These are phyloP conservation scores for Mortierella sp. DNA, from an alignment of 371 early-diverging fungal genomes.

Conservation along the genomic window DNA sequence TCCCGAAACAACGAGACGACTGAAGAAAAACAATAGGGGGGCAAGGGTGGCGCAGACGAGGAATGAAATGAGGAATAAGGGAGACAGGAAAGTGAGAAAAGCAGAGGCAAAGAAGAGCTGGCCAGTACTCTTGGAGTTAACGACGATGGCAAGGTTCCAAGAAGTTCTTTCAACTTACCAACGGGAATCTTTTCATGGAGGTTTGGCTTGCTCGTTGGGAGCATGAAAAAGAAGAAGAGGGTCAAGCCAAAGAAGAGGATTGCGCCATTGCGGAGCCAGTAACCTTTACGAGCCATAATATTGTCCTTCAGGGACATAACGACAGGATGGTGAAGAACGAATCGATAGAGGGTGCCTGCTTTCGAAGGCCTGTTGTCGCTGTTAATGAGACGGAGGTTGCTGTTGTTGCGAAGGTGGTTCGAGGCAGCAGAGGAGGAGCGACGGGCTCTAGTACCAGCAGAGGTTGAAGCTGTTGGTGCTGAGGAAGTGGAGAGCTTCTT, in stretches of 20 bases:
- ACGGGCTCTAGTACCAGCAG: slow-evolving; percentile 4
- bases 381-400: slow-evolving; percentile 9
- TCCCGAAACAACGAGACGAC: background rate
- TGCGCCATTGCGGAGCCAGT: slow-evolving; percentile 57
- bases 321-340: slow-evolving; percentile 4
- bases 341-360: slow-evolving; percentile 4
- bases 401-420: slow-evolving; percentile 9
- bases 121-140: background rate
- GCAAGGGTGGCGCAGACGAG: background rate
- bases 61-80: background rate
- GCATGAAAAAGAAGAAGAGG: slow-evolving; percentile 54
- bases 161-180: slow-evolving; percentile 19
- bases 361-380: background rate
- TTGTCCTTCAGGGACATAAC: slow-evolving; percentile 51
- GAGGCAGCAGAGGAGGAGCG: slow-evolving; percentile 7
- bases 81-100: background rate
- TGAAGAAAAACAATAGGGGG: background rate
- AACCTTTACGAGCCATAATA: slow-evolving; percentile 58
- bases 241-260: slow-evolving; percentile 52
- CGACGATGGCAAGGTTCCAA: background rate
- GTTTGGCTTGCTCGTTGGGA: slow-evolving; percentile 43
- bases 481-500: slow-evolving; percentile 12
- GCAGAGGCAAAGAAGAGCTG: background rate
- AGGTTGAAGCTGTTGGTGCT: background rate
- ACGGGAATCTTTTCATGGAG: slow-evolving; percentile 24